phyloP scores from a whole-genome alignment of 2,329 filamentous ascomycete genomes.

The Pseudogymnoascus sp. region DNA sequence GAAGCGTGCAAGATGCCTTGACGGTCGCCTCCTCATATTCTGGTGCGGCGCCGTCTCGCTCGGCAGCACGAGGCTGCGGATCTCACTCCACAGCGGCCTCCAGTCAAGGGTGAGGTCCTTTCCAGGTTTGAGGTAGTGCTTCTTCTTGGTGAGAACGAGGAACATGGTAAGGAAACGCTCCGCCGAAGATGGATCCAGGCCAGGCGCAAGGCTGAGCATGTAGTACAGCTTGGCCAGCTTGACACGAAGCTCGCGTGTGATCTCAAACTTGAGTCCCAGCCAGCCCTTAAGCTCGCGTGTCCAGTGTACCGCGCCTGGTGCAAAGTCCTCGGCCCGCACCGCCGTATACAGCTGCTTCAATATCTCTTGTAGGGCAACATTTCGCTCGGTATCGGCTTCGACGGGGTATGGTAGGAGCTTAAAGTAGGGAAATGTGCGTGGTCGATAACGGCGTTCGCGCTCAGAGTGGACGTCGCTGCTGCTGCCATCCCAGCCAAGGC shows the following conservation, averaged over 20 bases:
- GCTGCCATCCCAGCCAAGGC: conserved; percentile 41
- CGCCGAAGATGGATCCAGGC: conserved; percentile 69
- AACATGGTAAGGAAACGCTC: conserved; percentile 97
- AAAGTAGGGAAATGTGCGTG: conserved; percentile 89
- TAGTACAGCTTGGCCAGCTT: conserved; percentile 88
- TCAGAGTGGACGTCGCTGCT: conserved; percentile 35
- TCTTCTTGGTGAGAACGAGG: conserved; percentile 88
- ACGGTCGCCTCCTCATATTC: conserved; percentile 43
- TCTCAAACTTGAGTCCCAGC: conserved; percentile 95
- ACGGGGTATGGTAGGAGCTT: conserved; percentile 80
- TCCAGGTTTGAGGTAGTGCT: conserved; percentile 86
- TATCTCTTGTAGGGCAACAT: conserved; percentile 75
- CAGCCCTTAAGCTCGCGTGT: conserved; percentile 91
- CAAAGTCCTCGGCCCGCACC: conserved; percentile 86
- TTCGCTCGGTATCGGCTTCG: conserved; percentile 69
- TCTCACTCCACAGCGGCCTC: conserved; percentile 83
- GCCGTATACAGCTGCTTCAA: conserved; percentile 90
- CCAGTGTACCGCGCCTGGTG: conserved; percentile 90
- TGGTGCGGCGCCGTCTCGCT: conserved; percentile 66
- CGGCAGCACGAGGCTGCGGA: conserved; percentile 84
- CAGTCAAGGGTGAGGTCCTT: conserved; percentile 90
- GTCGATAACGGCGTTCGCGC: conserved; percentile 59
- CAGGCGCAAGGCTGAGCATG: conserved; percentile 82
- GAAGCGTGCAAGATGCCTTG: conserved; percentile 70
- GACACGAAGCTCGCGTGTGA: conserved; percentile 72